Percentiles rank a stretch among this genome's conserved stretches.
These are phyloP conservation scores for Rutstroemia sp. DNA, from an alignment of 2,329 filamentous ascomycete species.

Conservation along the genomic window DNA sequence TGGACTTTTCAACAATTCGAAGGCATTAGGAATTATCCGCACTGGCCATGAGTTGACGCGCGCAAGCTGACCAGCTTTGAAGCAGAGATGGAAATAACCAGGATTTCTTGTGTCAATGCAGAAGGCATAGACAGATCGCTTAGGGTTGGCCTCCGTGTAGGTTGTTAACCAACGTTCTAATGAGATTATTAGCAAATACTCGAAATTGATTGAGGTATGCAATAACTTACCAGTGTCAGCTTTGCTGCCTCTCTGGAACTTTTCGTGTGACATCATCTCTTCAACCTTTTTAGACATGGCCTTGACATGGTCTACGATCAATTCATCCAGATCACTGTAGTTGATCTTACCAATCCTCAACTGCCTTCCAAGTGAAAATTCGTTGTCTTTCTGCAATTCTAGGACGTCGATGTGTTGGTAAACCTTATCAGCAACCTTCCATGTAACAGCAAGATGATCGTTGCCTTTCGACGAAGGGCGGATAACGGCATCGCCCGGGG, in stretches of 20 bases:
- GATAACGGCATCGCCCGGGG: constrained; percentile 85
- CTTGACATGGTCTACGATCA: constrained; percentile 96
- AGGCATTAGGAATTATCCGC: constrained; percentile 87
- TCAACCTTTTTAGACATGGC: constrained; percentile 97
- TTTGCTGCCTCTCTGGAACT: constrained; percentile 77
- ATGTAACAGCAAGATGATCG: constrained; percentile 92
- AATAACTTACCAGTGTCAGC: constrained; percentile 70
- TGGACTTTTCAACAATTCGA: constrained; percentile 77
- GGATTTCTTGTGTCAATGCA: constrained; percentile 88
- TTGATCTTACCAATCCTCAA: constrained; percentile 81
- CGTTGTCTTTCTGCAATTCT: constrained; percentile 93
- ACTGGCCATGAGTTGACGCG: constrained; percentile 74
- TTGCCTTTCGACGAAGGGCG: constrained; percentile 91
- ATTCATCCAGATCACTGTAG: constrained; percentile 92
- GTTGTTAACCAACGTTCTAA: constrained; percentile 91
- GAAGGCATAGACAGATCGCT: constrained; percentile 88
- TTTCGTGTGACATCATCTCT: constrained; percentile 90
- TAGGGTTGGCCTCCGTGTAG: constrained; percentile 93
- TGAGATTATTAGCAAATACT: background rate
- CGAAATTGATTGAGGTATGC: background rate
- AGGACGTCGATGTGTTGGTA: constrained; percentile 97
- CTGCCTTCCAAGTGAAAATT: constrained; percentile 84
- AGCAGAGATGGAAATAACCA: constrained; percentile 92
- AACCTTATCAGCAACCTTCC: constrained; percentile 95
- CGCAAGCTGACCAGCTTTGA: constrained; percentile 79